These are phyloP conservation scores for Monascus purpureus DNA, from an alignment of 495 filamentous ascomycete species.

Conservation along the genomic window DNA sequence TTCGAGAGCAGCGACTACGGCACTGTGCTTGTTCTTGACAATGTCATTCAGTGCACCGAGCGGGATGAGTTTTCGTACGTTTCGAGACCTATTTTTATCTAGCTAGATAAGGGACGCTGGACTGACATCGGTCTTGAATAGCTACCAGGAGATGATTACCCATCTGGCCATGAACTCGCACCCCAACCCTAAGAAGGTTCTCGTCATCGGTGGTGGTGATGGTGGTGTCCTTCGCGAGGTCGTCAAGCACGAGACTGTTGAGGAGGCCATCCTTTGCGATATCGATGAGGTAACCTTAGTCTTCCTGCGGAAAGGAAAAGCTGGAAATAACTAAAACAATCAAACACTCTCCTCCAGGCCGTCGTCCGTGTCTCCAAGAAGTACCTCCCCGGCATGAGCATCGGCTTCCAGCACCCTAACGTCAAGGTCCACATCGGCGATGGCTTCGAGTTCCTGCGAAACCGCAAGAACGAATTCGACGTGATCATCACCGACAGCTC, in stretches of 20 bases:
- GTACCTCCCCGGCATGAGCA: conserved; percentile 90
- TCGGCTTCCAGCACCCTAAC: conserved; percentile 85
- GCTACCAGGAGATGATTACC: conserved; percentile 99
- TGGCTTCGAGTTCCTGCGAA: conserved; percentile 92
- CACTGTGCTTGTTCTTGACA: conserved; percentile 94
- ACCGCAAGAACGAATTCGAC: conserved; percentile 90
- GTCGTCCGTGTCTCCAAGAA: conserved; percentile 98
- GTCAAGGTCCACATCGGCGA: conserved; percentile 85
- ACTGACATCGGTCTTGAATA: no score
- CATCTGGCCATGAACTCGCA: conserved; percentile 98
- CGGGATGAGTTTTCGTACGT: conserved; percentile 86
- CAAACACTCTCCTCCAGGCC: conserved; percentile 37
- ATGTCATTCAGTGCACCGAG: conserved; percentile 97
- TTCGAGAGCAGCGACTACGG: conserved; percentile 96
- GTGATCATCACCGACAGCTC: conserved; percentile 99
- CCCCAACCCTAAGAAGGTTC: conserved; percentile 92
- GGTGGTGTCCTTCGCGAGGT: conserved; percentile 95
- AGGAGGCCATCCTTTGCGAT: conserved; percentile 92
- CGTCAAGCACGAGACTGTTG: conserved; percentile 87
- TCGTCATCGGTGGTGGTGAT: conserved; percentile 95
- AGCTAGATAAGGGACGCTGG: no score
- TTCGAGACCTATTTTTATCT: neutral
- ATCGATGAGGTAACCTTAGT: conserved; percentile 70
- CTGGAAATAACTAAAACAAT: neutral
- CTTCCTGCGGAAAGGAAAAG: neutral